These are phyloP conservation scores for Conticribra weissflogii DNA, from an alignment of 108 stramenopile genomes.

Conservation along the genomic window DNA sequence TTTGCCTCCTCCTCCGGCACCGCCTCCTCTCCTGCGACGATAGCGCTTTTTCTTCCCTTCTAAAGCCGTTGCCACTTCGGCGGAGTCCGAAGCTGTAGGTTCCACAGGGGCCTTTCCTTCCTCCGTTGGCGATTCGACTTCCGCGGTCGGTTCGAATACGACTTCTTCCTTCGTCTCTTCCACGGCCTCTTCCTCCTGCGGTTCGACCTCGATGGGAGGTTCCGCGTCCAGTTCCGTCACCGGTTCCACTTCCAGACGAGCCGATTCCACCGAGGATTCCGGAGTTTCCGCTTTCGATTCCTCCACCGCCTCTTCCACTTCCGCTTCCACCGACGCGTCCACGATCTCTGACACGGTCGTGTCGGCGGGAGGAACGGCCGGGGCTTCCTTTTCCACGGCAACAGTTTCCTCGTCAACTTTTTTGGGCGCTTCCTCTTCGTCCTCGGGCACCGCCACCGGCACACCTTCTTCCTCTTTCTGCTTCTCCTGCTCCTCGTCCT, in stretches of 20 bases:
- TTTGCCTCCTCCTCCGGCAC: too few relatives aligned
- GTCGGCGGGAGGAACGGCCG: conserved; percentile 1
- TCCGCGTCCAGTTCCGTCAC: conserved; percentile 17
- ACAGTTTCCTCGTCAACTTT: conserved; percentile 3
- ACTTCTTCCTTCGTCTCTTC: conserved; percentile 34
- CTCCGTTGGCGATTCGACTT: conserved; percentile 29
- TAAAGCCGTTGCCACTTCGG: conserved; percentile 18
- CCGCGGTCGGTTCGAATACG: conserved; percentile 12
- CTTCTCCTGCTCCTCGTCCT: conserved; percentile 16
- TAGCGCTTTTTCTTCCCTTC: conserved; percentile 35
- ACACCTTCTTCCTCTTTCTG: conserved; percentile 31
- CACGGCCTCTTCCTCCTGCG: conserved; percentile 12
- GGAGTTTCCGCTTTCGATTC: background rate
- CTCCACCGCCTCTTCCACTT: conserved; percentile 24
- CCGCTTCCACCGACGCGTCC: conserved; percentile 37
- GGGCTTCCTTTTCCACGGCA: conserved; percentile 7
- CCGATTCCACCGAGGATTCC: background rate
- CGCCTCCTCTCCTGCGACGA: conserved; percentile 33
- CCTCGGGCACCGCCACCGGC: conserved; percentile 11
- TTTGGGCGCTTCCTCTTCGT: conserved; percentile 13
- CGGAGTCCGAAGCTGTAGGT: conserved; percentile 16
- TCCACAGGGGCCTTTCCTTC: conserved; percentile 41
- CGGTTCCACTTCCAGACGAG: conserved; percentile 18
- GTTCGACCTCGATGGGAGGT: background rate
- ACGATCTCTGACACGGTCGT: too few relatives aligned